Conservation (phyloP, 176 grass and related monocot species). For the Ensete glaucum region DNA sequence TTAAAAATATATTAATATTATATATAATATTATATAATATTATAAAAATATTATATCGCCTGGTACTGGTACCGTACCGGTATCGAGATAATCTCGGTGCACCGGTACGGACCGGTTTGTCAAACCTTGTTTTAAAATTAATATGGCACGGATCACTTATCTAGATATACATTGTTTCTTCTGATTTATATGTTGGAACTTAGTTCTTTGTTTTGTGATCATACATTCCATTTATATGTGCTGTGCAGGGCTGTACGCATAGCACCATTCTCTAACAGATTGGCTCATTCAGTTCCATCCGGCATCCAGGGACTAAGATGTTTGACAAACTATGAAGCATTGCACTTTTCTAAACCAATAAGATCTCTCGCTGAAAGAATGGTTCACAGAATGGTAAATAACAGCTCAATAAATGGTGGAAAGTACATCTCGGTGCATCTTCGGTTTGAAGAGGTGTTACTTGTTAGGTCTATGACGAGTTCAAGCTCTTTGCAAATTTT, state of each 20-base stretch:
- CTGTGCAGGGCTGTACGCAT: slow-evolving; percentile 73
- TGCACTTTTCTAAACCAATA: slow-evolving; percentile 82
- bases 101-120: no score
- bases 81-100: no score
- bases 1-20: no score
- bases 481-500: not conserved
- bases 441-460: slow-evolving; percentile 82
- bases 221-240: slow-evolving; percentile 18
- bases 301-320: slow-evolving; percentile 74
- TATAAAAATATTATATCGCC: no score
- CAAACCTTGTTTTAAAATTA: no score
- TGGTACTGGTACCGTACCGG: no score
- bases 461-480: not conserved
- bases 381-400: slow-evolving; percentile 73
- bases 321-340: slow-evolving; percentile 76
- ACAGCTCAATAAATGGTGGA: slow-evolving; percentile 49
- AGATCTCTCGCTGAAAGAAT: slow-evolving; percentile 57
- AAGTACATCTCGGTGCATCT: slow-evolving; percentile 91
- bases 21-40: no score
- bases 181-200: not conserved
- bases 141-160: no score
- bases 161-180: not conserved
- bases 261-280: slow-evolving; percentile 95
- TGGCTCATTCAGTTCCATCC: slow-evolving; percentile 56
- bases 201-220: not conserved